Conservation (phyloP, 441 rosid genomes). For the Erysimum cheiri region DNA sequence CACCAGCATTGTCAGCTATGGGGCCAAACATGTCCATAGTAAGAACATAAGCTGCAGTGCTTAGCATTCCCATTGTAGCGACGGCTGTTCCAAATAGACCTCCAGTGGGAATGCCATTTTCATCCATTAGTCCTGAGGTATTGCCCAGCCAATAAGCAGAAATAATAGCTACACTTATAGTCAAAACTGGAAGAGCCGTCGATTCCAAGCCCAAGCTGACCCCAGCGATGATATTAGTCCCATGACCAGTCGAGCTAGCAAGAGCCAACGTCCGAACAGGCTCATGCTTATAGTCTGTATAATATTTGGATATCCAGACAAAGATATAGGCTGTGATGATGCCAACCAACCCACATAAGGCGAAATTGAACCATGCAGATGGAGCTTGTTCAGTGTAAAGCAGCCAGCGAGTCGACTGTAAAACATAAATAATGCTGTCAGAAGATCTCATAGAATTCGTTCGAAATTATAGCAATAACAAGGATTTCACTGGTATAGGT, state of each 20-base stretch:
- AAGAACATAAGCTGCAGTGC: conserved; percentile 97
- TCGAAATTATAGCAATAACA: conserved; percentile 40
- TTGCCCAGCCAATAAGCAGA: conserved; percentile 95
- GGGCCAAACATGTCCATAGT: conserved; percentile 99
- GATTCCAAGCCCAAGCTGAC: conserved; percentile 99
- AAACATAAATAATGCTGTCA: conserved; percentile 41
- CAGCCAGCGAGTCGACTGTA: conserved; percentile 97
- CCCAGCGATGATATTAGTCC: conserved; percentile 98
- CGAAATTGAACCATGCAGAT: conserved; percentile 95
- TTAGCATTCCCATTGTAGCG: conserved; percentile 99
- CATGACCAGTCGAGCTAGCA: conserved; percentile 97
- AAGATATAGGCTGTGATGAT: conserved; percentile 91
- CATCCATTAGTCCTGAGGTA: conserved; percentile 93
- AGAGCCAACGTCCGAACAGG: conserved; percentile 94
- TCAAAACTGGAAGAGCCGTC: conserved; percentile 97
- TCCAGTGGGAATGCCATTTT: conserved; percentile 81
- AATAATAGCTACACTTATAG: conserved; percentile 78
- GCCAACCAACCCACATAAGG: conserved; percentile 94
- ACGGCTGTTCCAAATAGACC: conserved; percentile 99
- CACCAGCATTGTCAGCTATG: conserved; percentile 99
- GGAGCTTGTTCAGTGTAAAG: conserved; percentile 97
- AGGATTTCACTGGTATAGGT: conserved; percentile 10
- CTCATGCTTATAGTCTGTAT: conserved; percentile 96
- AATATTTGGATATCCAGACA: conserved; percentile 95
- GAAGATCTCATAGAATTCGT: not conserved